These are phyloP conservation scores for Murraya koenigii DNA, from an alignment of 345 rosid species.

Conservation along the genomic window DNA sequence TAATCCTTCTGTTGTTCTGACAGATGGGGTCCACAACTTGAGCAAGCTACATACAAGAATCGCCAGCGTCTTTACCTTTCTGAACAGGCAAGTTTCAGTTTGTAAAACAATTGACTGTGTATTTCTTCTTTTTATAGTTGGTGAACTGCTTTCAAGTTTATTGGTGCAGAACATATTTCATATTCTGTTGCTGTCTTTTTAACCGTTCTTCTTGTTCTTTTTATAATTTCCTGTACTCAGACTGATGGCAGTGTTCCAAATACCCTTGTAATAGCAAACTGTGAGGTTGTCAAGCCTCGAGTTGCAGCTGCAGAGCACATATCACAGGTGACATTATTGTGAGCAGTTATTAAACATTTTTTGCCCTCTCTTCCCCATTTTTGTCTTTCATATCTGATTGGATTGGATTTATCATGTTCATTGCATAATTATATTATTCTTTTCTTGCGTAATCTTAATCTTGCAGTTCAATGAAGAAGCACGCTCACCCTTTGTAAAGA, in stretches of 20 bases:
- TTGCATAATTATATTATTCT: not conserved
- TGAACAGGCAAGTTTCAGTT: slow-evolving; percentile 44
- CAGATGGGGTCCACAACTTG: slow-evolving; percentile 77
- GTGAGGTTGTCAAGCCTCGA: slow-evolving; percentile 80
- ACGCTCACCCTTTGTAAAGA: slow-evolving; percentile 65
- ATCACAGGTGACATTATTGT: slow-evolving; percentile 48
- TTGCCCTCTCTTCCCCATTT: not conserved
- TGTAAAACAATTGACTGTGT: not conserved
- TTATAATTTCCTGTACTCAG: slow-evolving; percentile 29
- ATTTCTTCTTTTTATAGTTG: not conserved
- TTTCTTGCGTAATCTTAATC: slow-evolving; percentile 27
- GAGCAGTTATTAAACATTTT: not conserved
- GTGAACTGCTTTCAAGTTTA: not conserved
- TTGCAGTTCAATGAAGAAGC: slow-evolving; percentile 64
- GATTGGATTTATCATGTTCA: not conserved
- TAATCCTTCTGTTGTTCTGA: not conserved
- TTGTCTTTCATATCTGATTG: not conserved
- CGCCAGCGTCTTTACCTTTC: slow-evolving; percentile 70
- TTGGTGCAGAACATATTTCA: not conserved
- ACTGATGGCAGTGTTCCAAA: slow-evolving; percentile 89
- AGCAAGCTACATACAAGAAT: slow-evolving; percentile 63
- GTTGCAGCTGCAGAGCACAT: slow-evolving; percentile 95
- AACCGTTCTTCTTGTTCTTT: not conserved
- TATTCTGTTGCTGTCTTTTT: not conserved
- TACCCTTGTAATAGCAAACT: slow-evolving; percentile 79